Evolutionary conservation across 1,284 basidiomycete species (phyloP).

Genomic region (Pulveroboletus ridleyi): DNA sequence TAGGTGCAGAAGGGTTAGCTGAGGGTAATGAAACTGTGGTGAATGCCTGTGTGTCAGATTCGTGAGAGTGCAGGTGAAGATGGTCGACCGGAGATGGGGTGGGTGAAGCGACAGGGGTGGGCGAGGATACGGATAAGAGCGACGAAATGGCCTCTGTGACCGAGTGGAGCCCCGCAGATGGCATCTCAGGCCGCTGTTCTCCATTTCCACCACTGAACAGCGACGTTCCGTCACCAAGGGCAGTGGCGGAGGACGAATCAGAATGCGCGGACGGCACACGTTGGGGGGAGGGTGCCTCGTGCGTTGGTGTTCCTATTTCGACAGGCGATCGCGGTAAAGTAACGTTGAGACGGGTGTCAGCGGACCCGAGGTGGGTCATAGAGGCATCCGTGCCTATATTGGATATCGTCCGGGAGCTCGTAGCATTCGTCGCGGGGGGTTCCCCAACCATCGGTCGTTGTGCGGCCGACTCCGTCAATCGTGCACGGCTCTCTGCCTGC

Average conservation of each 20-base stretch:
- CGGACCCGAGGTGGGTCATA: neutral
- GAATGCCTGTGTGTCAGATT: slow-evolving; percentile 18
- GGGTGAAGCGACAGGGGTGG: slow-evolving; percentile 7
- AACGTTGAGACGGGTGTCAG: slow-evolving; percentile 7
- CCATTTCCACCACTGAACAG: slow-evolving; percentile 3
- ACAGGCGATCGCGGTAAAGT: neutral
- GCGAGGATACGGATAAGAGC: slow-evolving; percentile 21
- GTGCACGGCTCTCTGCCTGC: no score
- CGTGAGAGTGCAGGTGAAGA: slow-evolving; percentile 8
- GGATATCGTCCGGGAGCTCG: no score
- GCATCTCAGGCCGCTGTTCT: slow-evolving; percentile 1
- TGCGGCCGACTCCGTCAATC: no score
- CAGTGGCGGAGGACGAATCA: slow-evolving; percentile 5
- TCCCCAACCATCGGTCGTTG: no score
- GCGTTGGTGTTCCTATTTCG: neutral
- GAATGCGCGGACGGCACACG: slow-evolving; percentile 2
- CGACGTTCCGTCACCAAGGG: neutral
- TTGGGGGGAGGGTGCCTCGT: neutral
- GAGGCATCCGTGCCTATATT: no score
- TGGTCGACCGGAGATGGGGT: slow-evolving; percentile 16
- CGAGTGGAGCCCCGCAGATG: slow-evolving; percentile 17
- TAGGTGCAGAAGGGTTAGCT: slow-evolving; percentile 5
- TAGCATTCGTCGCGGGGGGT: no score
- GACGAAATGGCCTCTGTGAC: slow-evolving; percentile 33
- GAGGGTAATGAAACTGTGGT: slow-evolving; percentile 12